Conservation (phyloP, 306 rosid genomes). For the Trifolium fragiferum region DNA sequence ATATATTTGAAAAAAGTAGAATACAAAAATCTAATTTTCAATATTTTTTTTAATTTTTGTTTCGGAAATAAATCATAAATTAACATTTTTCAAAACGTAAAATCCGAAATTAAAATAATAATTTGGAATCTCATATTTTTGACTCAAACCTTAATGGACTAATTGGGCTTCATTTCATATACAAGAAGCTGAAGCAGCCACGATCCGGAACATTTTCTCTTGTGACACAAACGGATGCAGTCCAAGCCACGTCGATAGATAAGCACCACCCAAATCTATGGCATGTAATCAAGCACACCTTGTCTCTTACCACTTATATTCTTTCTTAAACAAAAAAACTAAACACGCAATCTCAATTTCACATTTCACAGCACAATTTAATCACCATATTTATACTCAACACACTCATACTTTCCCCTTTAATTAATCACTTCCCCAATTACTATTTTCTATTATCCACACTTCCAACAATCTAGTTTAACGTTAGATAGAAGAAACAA, state of each 20-base stretch:
- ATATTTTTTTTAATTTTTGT: no score
- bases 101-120: no score
- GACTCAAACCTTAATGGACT: no score
- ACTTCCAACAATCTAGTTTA: conserved; percentile 2
- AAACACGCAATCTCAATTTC: conserved; percentile 14
- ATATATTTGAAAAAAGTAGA: no score
- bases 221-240: conserved; percentile 20
- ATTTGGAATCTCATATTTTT: no score
- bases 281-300: conserved; percentile 42
- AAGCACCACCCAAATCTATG: conserved; percentile 49
- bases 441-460: background rate
- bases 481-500: background rate
- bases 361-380: background rate
- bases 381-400: background rate
- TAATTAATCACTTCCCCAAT: background rate
- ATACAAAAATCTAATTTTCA: no score
- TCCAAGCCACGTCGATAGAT: conserved; percentile 49
- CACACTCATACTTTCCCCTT: background rate
- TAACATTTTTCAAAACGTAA: no score
- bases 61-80: no score
- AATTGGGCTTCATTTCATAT: no score
- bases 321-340: background rate
- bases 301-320: background rate
- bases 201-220: background rate
- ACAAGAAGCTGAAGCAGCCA: conserved; percentile 3